Percentiles rank a stretch among this genome's conserved stretches.
Evolutionary conservation across 345 rosid species (phyloP).

Genomic region (Eucalyptus paniculata): DNA sequence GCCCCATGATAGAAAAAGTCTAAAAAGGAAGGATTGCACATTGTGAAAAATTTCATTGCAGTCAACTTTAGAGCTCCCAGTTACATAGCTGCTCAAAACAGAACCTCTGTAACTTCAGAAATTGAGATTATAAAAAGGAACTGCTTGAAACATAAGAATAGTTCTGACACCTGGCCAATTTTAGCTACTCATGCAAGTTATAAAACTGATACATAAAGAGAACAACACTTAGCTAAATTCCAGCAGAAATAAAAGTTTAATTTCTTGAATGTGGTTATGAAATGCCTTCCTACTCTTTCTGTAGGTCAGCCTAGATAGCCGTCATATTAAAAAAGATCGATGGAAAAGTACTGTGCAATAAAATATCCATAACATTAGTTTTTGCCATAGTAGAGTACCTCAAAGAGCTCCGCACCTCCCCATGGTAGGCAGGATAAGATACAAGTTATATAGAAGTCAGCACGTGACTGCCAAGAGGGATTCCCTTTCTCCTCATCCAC

Average conservation of each 20-base stretch:
- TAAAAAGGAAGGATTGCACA: neutral
- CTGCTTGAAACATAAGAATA: neutral
- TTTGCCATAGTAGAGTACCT: slow-evolving; percentile 26
- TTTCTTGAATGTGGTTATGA: neutral
- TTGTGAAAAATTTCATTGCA: neutral
- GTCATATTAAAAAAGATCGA: neutral
- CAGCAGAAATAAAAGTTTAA: neutral
- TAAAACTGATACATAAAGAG: neutral
- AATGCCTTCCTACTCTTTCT: neutral
- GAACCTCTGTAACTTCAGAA: neutral
- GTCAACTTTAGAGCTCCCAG: neutral
- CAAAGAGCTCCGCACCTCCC: slow-evolving; percentile 95
- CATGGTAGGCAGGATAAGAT: slow-evolving; percentile 94
- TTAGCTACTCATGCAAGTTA: neutral
- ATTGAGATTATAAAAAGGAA: neutral
- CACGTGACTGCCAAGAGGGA: slow-evolving; percentile 93
- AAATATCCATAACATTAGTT: neutral
- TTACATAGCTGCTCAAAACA: neutral
- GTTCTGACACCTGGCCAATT: neutral
- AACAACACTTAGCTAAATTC: neutral
- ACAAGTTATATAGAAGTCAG: slow-evolving; percentile 85
- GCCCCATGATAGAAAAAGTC: neutral
- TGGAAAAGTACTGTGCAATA: neutral
- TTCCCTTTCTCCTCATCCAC: slow-evolving; percentile 98
- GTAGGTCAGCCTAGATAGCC: neutral